phyloP scores from a whole-genome alignment of 1,284 basidiomycete species.

The Pyrrhoderma noxium region DNA sequence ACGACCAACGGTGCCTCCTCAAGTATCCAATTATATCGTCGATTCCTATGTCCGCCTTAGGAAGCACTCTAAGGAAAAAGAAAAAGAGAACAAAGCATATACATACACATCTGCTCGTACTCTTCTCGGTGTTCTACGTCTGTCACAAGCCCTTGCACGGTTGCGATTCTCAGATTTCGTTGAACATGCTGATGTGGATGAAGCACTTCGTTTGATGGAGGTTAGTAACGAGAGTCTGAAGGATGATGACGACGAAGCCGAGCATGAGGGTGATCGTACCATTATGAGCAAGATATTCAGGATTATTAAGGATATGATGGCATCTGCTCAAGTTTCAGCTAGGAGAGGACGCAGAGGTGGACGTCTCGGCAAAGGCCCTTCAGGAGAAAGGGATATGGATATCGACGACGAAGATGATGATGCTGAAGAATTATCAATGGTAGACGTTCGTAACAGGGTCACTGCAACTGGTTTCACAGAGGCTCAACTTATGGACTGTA shows the following conservation, averaged over 20 bases:
- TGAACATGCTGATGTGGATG: constrained; percentile 86
- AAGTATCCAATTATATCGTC: constrained; percentile 91
- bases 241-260: constrained; percentile 64
- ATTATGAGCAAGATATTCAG: constrained; percentile 79
- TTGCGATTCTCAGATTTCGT: constrained; percentile 81
- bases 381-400: constrained; percentile 61
- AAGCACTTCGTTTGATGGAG: constrained; percentile 94
- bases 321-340: constrained; percentile 34
- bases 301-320: constrained; percentile 81
- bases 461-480: constrained; percentile 87
- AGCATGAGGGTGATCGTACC: constrained; percentile 68
- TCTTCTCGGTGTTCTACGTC: constrained; percentile 87
- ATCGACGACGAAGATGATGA: constrained; percentile 51
- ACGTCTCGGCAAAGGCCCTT: constrained; percentile 59
- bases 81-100: constrained; percentile 82
- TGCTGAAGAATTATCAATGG: constrained; percentile 67
- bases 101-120: constrained; percentile 97
- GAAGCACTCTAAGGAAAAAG: constrained; percentile 87
- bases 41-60: constrained; percentile 94
- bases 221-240: constrained; percentile 88
- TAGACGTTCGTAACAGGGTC: constrained; percentile 79
- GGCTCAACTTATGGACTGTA: constrained; percentile 79
- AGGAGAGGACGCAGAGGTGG: constrained; percentile 30
- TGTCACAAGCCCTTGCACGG: constrained; percentile 91
- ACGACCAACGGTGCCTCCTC: constrained; percentile 80